A percentile compares a stretch with the other conserved stretches of the same genome.
Evolutionary conservation across 2,329 filamentous ascomycete genomes (phyloP).

Genomic region (Diaporthe vexans): DNA sequence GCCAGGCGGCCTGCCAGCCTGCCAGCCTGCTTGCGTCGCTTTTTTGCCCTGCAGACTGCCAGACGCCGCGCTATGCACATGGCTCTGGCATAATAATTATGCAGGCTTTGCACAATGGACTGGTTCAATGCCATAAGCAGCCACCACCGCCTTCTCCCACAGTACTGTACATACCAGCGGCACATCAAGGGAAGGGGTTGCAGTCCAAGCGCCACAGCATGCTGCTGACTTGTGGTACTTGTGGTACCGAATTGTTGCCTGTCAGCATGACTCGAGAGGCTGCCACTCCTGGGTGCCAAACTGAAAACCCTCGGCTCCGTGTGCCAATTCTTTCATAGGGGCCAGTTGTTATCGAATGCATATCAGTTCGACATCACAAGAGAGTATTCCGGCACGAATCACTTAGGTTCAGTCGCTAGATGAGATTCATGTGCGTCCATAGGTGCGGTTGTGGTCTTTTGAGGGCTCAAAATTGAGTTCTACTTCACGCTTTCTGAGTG

Average conservation of each 20-base stretch:
- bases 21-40: neutral
- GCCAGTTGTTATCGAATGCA: neutral
- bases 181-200: neutral
- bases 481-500: neutral
- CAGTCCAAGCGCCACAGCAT: neutral
- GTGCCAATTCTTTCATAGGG: no score
- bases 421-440: neutral
- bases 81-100: neutral
- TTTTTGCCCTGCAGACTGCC: slow-evolving; percentile 16
- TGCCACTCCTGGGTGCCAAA: neutral
- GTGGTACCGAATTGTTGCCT: neutral
- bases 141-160: neutral
- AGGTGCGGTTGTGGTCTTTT: neutral
- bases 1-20: neutral
- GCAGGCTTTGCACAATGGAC: slow-evolving; percentile 5
- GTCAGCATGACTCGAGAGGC: slow-evolving; percentile 24
- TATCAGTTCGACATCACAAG: neutral
- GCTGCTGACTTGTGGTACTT: neutral
- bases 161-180: no score
- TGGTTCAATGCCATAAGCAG: slow-evolving; percentile 1
- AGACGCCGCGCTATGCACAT: neutral
- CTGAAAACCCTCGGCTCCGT: neutral
- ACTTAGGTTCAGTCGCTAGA: no score
- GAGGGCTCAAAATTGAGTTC: neutral
- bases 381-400: neutral